Conservation (phyloP, 148 eudicot species). For the Polygonum aviculare region DNA sequence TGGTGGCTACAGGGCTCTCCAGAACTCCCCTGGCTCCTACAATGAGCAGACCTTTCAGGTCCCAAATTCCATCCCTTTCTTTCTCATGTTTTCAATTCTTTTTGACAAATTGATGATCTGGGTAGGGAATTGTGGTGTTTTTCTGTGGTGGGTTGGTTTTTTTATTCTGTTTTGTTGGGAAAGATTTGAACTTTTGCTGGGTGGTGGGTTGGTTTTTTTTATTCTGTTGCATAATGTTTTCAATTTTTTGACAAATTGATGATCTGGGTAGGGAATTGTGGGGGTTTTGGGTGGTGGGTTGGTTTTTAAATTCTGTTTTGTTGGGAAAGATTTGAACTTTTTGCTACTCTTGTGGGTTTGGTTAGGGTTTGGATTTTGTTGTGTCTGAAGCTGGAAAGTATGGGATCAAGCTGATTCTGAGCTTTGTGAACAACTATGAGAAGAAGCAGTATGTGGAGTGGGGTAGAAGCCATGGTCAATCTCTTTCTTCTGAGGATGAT, state of each 20-base stretch:
- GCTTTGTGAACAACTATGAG: slow-evolving; percentile 81
- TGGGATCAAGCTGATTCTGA: slow-evolving; percentile 69
- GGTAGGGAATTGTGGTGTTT: neutral
- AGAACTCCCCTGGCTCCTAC: slow-evolving; percentile 75
- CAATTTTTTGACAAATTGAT: no score
- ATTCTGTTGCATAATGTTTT: no score
- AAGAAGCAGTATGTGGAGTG: slow-evolving; percentile 89
- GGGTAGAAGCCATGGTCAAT: slow-evolving; percentile 78
- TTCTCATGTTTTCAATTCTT: neutral
- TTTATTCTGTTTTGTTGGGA: no score
- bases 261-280: neutral
- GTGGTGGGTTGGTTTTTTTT: neutral
- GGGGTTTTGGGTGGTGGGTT: neutral
- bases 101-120: neutral
- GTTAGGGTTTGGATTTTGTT: slow-evolving; percentile 92
- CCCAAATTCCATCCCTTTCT: neutral
- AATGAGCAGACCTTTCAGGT: slow-evolving; percentile 74
- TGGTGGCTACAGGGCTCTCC: slow-evolving; percentile 73
- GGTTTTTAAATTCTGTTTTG: neutral
- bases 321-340: neutral
- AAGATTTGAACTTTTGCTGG: neutral
- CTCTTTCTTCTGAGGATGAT: slow-evolving; percentile 68
- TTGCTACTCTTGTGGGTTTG: neutral
- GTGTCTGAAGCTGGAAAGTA: slow-evolving; percentile 80
- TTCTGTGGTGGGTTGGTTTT: no score